Evolutionary conservation across 2,329 filamentous ascomycete species (phyloP).

Genomic region (Rhynchosporium agropyri): DNA sequence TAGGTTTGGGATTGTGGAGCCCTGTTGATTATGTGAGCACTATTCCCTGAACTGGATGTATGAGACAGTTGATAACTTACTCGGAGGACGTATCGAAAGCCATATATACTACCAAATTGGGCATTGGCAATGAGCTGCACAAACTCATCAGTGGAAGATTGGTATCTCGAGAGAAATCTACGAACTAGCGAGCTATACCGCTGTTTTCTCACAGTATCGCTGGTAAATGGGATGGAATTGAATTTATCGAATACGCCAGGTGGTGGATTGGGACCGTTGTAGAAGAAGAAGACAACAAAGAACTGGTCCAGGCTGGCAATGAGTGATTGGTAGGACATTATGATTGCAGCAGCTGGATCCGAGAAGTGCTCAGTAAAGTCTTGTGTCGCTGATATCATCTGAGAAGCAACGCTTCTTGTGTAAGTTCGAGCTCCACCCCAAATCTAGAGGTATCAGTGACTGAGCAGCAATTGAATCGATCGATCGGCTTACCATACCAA

Average conservation of each 20-base stretch:
- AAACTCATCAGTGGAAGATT: slow-evolving; percentile 1
- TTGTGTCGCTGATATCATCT: slow-evolving; percentile 51
- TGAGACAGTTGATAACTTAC: slow-evolving; percentile 18
- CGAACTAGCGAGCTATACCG: slow-evolving; percentile 43
- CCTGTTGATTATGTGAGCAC: slow-evolving; percentile 16
- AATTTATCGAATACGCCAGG: slow-evolving; percentile 36
- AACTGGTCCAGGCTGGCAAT: slow-evolving; percentile 30
- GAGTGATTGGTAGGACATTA: slow-evolving; percentile 35
- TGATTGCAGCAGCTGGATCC: slow-evolving; percentile 41
- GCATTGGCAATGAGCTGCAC: slow-evolving; percentile 26
- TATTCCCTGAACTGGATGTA: neutral
- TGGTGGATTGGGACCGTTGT: slow-evolving; percentile 42
- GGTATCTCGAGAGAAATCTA: neutral
- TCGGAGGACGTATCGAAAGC: slow-evolving; percentile 30
- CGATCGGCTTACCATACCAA: slow-evolving; percentile 35
- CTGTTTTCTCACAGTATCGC: slow-evolving; percentile 29
- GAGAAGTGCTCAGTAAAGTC: slow-evolving; percentile 61
- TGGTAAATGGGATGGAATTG: slow-evolving; percentile 22
- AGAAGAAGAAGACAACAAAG: slow-evolving; percentile 44
- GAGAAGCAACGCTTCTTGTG: slow-evolving; percentile 35
- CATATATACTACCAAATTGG: slow-evolving; percentile 24
- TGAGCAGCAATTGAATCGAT: neutral
- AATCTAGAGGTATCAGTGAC: slow-evolving; percentile 32
- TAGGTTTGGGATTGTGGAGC: slow-evolving; percentile 32
- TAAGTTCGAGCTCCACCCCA: slow-evolving; percentile 47